Evolutionary conservation across 371 early-diverging fungal genomes (phyloP).

Genomic region (Apophysomyces elegans): DNA sequence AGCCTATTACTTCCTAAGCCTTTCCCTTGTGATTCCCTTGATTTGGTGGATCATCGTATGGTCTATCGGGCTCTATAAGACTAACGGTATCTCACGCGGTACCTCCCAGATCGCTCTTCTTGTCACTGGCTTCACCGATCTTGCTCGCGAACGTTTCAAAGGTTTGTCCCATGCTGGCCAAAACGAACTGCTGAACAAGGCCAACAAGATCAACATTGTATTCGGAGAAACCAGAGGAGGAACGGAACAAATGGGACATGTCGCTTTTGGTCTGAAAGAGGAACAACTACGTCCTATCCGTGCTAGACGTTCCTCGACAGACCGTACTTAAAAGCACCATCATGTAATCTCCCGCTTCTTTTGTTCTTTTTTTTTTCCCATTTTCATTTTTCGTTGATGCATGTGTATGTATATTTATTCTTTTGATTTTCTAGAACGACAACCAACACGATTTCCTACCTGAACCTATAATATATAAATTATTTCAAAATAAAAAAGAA

Average conservation of each 20-base stretch:
- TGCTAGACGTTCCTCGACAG: conserved; percentile 7
- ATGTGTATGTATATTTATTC: not conserved
- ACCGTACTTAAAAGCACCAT: not conserved
- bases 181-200: conserved; percentile 6
- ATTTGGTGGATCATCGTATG: conserved; percentile 21
- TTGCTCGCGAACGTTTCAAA: conserved; percentile 13
- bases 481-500: not conserved
- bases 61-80: conserved; percentile 15
- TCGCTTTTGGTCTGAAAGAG: conserved; percentile 22
- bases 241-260: conserved; percentile 11
- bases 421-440: not conserved
- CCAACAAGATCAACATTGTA: conserved; percentile 4
- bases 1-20: not conserved
- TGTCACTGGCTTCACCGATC: conserved; percentile 19
- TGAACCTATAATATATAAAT: conserved; percentile 1
- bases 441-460: conserved; percentile 4
- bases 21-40: conserved; percentile 11
- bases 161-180: conserved; percentile 18
- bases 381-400: not conserved
- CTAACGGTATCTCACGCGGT: conserved; percentile 23
- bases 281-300: conserved; percentile 18
- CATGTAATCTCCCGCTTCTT: not conserved
- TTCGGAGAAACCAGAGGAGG: conserved; percentile 16
- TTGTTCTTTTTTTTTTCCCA: not conserved
- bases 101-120: conserved; percentile 19